Conservation (phyloP, 352 stramenopile species). For the Phytophthora pluvialis region DNA sequence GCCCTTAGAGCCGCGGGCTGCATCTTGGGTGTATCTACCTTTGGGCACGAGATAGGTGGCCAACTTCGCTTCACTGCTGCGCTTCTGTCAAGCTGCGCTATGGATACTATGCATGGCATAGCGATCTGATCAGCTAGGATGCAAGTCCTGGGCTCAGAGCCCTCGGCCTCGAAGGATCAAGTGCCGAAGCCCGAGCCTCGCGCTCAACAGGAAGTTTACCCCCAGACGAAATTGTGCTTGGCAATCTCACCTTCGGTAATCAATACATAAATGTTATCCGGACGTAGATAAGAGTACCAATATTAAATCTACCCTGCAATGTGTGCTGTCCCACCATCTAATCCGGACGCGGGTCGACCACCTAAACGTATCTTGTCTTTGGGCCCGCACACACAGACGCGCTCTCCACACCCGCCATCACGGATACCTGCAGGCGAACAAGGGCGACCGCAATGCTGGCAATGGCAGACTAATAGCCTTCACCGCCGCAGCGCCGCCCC, state of each 20-base stretch:
- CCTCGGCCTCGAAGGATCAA: too few species aligned
- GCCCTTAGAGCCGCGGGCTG: too few species aligned
- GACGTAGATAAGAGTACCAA: background rate
- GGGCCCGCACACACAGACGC: conserved; percentile 7
- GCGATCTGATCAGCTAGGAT: too few species aligned
- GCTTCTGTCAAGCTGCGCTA: too few species aligned
- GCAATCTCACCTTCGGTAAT: background rate
- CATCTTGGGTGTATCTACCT: too few species aligned
- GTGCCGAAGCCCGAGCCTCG: too few species aligned
- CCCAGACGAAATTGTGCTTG: background rate
- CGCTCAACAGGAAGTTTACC: background rate
- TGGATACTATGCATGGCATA: too few species aligned
- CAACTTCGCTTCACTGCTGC: too few species aligned
- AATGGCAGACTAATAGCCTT: too few species aligned
- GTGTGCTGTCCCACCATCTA: background rate
- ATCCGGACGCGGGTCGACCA: conserved; percentile 8
- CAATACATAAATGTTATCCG: background rate
- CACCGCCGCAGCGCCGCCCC: background rate
- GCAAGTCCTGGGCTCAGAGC: too few species aligned
- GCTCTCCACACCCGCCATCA: background rate
- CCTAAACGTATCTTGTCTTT: conserved; percentile 28
- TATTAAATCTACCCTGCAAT: background rate
- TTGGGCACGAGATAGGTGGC: too few species aligned
- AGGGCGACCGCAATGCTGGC: background rate
- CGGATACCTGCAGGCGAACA: background rate